A percentile compares a stretch with the other conserved stretches of the same genome.
Evolutionary conservation across 768 basidiomycete genomes (phyloP).

Genomic region (Mycena haematopus): DNA sequence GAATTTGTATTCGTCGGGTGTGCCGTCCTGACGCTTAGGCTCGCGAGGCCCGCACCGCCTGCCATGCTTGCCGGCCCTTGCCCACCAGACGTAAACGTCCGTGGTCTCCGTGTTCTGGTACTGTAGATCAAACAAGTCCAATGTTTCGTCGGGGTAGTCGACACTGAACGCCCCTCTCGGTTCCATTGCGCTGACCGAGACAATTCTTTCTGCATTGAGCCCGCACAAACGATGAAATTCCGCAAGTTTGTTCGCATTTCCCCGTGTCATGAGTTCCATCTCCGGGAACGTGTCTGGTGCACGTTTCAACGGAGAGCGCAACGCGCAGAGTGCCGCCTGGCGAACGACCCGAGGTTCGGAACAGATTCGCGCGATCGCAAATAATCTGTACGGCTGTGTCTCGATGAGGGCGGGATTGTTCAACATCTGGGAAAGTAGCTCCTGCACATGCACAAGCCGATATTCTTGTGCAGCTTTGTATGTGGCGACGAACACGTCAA

Average conservation of each 20-base stretch:
- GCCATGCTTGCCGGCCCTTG: neutral
- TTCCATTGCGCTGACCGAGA: too few relatives aligned
- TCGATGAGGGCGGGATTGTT: conserved; percentile 1
- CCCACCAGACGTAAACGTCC: neutral
- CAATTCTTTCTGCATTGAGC: neutral
- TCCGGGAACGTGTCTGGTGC: neutral
- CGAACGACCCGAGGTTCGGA: neutral
- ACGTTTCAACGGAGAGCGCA: neutral
- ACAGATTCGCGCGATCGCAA: conserved; percentile 5
- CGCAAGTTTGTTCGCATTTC: neutral
- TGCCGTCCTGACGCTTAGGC: too few relatives aligned
- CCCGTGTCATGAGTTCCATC: conserved; percentile 7
- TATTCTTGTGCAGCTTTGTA: neutral
- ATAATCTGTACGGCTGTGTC: neutral
- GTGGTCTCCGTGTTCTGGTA: too few relatives aligned
- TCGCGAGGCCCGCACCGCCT: too few relatives aligned
- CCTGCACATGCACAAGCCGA: neutral
- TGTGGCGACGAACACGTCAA: neutral
- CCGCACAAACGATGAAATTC: conserved; percentile 9
- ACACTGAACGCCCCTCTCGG: too few relatives aligned
- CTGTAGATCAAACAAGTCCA: too few relatives aligned
- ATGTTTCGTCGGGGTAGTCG: too few relatives aligned
- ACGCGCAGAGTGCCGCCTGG: conserved; percentile 7
- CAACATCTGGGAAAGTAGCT: neutral
- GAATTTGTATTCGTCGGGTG: too few relatives aligned